Evolutionary conservation across 139 green algal genomes (phyloP), one percentile per base, ranked within the genome.

Genomic region (Mesostigma viride): DNA sequence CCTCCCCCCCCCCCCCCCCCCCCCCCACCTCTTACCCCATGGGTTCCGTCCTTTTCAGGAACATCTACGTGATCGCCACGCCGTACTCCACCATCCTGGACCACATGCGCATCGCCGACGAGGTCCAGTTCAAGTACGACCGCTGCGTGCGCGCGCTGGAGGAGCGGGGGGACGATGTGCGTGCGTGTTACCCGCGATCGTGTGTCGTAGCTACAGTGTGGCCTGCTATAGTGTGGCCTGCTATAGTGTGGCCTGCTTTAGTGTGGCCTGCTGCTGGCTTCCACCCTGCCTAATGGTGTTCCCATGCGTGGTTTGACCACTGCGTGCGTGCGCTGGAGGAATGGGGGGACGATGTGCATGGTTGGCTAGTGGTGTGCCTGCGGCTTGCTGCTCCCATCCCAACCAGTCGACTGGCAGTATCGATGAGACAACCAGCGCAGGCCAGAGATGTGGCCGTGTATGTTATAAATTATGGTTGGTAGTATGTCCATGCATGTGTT

Each of bases 121-220:
- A 95, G 71, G 72, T 82, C 3, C 81, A 94, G 71, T 91, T 86
- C 74, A 87, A 84, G 67, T 95, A 90, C 72, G 83, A 93, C 69
- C 65, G 81, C 34, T 80, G 69, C 67, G 67, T 90, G 45, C 76
- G 78, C 4, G 67, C 74, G 5, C 72, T 94, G 28, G 68, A n/a
- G 17, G 27, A 44, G 8, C 11, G 27, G 11, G 22, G 20, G 45
- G 20, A 56, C 20, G 45, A 20, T 56, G 45, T 22, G 22, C 20
- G 22, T 56, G 11, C 53, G 14, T 11, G 5, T 17, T 8, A 27
- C 22, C 53, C n/a, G 53, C 5, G n/a, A 31, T 62, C 53, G 11
- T 8, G 14, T 53, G 44, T 53, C 44, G 44, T 53, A 24, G 44
- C 45, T 48, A 65, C 30, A 57, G n/a, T n/a, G n/a, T n/a, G n/a